Base-by-base conservation (phyloP, 345 rosid species). In the Crucihimalaya himalaica region DNA sequence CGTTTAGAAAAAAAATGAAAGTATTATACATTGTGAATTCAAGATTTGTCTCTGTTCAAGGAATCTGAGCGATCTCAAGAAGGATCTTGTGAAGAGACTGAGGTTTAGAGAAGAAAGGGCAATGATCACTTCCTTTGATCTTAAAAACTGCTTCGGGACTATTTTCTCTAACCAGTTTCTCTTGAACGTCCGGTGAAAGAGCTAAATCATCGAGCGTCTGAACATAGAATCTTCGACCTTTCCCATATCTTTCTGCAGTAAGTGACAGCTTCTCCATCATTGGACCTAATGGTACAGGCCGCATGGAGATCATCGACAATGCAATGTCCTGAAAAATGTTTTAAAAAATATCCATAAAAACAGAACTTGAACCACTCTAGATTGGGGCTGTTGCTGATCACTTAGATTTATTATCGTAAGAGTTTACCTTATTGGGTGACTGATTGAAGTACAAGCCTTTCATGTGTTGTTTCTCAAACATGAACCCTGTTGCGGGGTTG, bases 121-220 rank as follows among this genome's bases (percentile, higher is more conserved):
- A 89, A 78, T 94, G 98, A 31, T 94, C 97, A 72, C 96, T 89
- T 73, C 93, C 97, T 81, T 88, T 94, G 66, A 94, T 94, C 88
- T 91, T 94, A 86, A 69, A 94, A 20, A 94, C 90, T 57, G 91
- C 88, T 79, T 88, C 96, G 0, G 96, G 90, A 25, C 89, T 87
- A 75, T 82, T 89, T 25, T 94, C 93, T 54, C 98, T 70, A 4
- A 91, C 96, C 11, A 88, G 81, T 77, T 89, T 94, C 75, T 94
- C 97, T 79, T 91, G 98, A 64, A 87, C 89, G 54, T 91, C 98
- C 0, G 93, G 93, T 28, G 97, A 94, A 42, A 94, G 90, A 37
- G 96, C 96, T 5, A 60, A 87, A 64, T 94, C 98, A 5, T 94
- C 98, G 32, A 91, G 77, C 8, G 98, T 89, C 74, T 94, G 97